These are phyloP conservation scores for Podila minutissima DNA, from an alignment of 192 early-diverging fungal species.

Conservation along the genomic window DNA sequence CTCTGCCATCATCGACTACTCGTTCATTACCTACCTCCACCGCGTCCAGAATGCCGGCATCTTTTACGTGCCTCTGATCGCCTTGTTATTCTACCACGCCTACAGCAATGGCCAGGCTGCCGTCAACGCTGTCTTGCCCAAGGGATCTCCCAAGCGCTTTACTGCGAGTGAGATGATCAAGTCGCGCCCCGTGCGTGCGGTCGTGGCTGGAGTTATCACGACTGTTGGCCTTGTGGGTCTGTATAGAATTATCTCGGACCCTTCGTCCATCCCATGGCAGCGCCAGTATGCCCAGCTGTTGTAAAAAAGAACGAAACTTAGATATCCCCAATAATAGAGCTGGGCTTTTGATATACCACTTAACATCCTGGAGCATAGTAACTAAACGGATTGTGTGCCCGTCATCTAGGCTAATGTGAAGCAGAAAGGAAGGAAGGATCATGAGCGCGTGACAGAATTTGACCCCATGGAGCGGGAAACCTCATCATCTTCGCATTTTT, in stretches of 20 bases:
- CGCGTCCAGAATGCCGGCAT: conserved; percentile 5
- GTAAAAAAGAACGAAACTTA: not conserved
- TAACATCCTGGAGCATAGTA: too few species aligned
- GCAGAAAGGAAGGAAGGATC: too few species aligned
- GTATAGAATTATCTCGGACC: conserved; percentile 17
- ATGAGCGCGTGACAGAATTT: too few species aligned
- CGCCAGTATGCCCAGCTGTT: not conserved
- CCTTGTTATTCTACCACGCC: conserved; percentile 31
- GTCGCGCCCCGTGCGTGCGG: not conserved
- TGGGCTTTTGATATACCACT: not conserved
- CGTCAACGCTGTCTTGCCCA: conserved; percentile 25
- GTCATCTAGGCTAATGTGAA: too few species aligned
- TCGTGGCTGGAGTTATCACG: conserved; percentile 16
- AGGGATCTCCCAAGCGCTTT: not conserved
- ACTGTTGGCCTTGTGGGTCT: conserved; percentile 17
- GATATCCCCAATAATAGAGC: not conserved
- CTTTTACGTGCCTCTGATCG: conserved; percentile 18
- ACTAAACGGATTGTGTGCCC: too few species aligned
- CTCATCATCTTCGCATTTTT: too few species aligned
- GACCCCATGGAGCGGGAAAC: too few species aligned
- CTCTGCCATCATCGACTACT: conserved; percentile 40
- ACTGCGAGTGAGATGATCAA: conserved; percentile 15
- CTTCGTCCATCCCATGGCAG: not conserved
- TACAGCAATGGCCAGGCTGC: conserved; percentile 18
- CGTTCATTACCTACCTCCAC: conserved; percentile 15